A percentile compares a stretch with the other conserved stretches of the same genome.
These are phyloP conservation scores for Aspergillus sp. DNA, from an alignment of 2,329 filamentous ascomycete species.

Conservation along the genomic window DNA sequence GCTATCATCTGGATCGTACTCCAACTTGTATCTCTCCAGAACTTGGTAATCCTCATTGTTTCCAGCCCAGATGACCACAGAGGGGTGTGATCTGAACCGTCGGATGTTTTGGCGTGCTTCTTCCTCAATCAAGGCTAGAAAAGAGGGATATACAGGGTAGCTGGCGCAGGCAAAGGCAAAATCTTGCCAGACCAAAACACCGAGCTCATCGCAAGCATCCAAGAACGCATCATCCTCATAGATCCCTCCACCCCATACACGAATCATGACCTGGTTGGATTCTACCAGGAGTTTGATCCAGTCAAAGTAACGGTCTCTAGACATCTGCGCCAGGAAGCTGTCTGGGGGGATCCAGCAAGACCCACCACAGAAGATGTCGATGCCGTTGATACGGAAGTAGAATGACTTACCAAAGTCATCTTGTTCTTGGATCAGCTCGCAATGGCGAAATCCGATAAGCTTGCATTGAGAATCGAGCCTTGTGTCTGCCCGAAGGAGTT, in stretches of 20 bases:
- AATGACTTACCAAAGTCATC: conserved; percentile 59
- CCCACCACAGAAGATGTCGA: conserved; percentile 62
- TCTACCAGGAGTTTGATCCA: conserved; percentile 59
- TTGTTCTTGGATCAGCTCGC: conserved; percentile 37
- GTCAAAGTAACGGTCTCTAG: conserved; percentile 50
- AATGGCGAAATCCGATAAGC: conserved; percentile 54
- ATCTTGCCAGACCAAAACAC: conserved; percentile 80
- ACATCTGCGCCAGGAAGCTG: conserved; percentile 56
- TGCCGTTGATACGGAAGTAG: conserved; percentile 61
- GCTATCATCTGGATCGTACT: conserved; percentile 74
- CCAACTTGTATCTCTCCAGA: conserved; percentile 67
- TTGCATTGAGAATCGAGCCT: conserved; percentile 28
- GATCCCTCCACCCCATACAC: conserved; percentile 71
- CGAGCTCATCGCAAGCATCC: conserved; percentile 70
- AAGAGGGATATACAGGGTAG: conserved; percentile 64
- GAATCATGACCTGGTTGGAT: conserved; percentile 61
- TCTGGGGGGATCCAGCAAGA: conserved; percentile 66
- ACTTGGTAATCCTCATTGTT: conserved; percentile 96
- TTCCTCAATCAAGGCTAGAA: conserved; percentile 60
- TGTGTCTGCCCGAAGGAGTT: conserved; percentile 34
- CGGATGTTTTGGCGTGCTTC: conserved; percentile 65
- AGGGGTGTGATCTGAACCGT: conserved; percentile 78
- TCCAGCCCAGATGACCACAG: conserved; percentile 80
- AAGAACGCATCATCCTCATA: conserved; percentile 74
- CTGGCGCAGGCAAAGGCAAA: conserved; percentile 78